Evolutionary conservation across 805 yeast genomes (phyloP).

Genomic region (Cyberlindnera galapagoensis): DNA sequence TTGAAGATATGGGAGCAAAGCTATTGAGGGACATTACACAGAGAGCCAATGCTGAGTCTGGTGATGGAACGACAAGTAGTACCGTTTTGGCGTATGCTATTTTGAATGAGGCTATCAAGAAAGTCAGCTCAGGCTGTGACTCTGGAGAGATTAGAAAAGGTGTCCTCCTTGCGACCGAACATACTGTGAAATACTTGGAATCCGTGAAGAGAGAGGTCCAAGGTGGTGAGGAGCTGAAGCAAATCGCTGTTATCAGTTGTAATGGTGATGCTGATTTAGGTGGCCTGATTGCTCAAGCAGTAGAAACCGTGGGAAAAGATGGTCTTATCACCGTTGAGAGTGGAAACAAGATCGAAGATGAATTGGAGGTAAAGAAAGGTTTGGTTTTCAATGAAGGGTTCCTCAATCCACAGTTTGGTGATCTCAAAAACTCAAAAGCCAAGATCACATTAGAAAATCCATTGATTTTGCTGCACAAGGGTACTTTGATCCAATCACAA

Average conservation of each 20-base stretch:
- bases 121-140: conserved; percentile 98
- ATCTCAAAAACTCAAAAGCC: conserved; percentile 76
- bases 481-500: conserved; percentile 17
- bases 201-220: conserved; percentile 88
- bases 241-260: conserved; percentile 96
- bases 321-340: conserved; percentile 98
- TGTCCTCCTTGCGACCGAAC: conserved; percentile 93
- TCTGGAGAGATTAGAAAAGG: conserved; percentile 98
- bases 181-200: conserved; percentile 79
- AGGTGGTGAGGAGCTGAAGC: conserved; percentile 91
- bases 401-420: conserved; percentile 87
- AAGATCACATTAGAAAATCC: conserved; percentile 96
- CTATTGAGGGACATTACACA: conserved; percentile 94
- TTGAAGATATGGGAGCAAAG: conserved; percentile 95
- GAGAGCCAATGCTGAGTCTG: conserved; percentile 95
- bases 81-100: conserved; percentile 94
- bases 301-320: conserved; percentile 98
- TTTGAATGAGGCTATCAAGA: conserved; percentile 90
- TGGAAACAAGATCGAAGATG: conserved; percentile 95
- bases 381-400: conserved; percentile 97
- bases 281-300: conserved; percentile 82
- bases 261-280: conserved; percentile 95
- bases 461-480: conserved; percentile 52
- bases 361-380: conserved; percentile 95
- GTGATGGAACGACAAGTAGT: conserved; percentile 98